These are phyloP conservation scores for Erodium moschatum DNA, from an alignment of 441 rosid species.

Conservation along the genomic window DNA sequence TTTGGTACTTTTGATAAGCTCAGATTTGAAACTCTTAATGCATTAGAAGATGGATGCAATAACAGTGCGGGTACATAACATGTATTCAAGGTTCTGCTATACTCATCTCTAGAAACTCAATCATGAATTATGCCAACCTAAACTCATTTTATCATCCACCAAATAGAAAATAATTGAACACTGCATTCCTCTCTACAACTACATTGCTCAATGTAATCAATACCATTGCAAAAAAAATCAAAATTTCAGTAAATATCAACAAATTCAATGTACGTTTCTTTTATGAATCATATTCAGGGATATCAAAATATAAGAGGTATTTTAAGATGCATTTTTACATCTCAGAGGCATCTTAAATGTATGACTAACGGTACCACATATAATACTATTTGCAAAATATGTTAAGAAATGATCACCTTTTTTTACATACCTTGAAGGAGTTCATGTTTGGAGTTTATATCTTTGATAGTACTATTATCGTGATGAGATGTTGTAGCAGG, in stretches of 20 bases:
- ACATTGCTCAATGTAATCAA: too few species aligned
- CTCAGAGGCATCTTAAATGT: not conserved
- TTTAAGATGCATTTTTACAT: not conserved
- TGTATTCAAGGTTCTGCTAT: not conserved
- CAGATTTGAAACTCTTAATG: too few species aligned
- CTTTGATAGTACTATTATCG: conserved; percentile 18
- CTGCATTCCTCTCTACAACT: not conserved
- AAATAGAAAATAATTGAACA: not conserved
- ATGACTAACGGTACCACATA: not conserved
- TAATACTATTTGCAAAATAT: conserved; percentile 1
- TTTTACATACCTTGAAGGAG: too few species aligned
- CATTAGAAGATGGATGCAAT: too few species aligned
- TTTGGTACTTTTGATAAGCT: not conserved
- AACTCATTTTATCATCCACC: not conserved
- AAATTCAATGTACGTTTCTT: too few species aligned
- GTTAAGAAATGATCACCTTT: conserved; percentile 19
- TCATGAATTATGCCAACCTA: not conserved
- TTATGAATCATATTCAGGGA: too few species aligned
- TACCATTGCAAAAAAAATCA: too few species aligned
- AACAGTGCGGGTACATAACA: not conserved
- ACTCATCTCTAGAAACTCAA: not conserved
- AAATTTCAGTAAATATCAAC: too few species aligned
- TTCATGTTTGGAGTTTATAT: conserved; percentile 15
- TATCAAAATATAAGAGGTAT: too few species aligned
- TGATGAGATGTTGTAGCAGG: conserved; percentile 20